Evolutionary conservation across 768 basidiomycete species (phyloP).

Genomic region (Russula dissimulans): DNA sequence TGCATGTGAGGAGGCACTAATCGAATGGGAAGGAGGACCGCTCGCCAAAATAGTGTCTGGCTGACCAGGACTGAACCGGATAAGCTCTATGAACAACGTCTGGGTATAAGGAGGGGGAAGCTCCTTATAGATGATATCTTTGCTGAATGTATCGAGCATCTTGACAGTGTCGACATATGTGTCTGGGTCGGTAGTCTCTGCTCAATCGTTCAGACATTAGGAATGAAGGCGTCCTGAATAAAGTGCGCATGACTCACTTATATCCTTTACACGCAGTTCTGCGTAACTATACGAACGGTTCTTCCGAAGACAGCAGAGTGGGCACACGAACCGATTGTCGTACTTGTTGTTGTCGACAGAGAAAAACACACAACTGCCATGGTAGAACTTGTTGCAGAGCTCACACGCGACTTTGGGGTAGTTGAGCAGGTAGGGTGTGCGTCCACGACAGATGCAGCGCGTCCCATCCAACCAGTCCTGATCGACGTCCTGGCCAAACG

Average conservation of each 20-base stretch:
- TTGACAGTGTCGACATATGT: constrained; percentile 61
- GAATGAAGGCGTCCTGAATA: neutral
- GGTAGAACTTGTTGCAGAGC: constrained; percentile 55
- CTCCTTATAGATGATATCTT: constrained; percentile 59
- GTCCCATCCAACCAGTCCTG: constrained; percentile 66
- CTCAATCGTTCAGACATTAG: constrained; percentile 17
- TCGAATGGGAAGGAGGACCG: constrained; percentile 17
- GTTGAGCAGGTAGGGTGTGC: constrained; percentile 47
- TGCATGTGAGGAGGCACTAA: constrained; percentile 20
- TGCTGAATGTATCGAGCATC: constrained; percentile 70
- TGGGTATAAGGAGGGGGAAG: constrained; percentile 52
- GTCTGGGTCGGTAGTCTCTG: constrained; percentile 42
- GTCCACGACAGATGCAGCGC: constrained; percentile 72
- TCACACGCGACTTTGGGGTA: constrained; percentile 63
- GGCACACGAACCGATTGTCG: constrained; percentile 50
- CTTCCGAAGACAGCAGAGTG: constrained; percentile 70
- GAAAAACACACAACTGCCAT: constrained; percentile 69
- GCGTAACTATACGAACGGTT: constrained; percentile 62
- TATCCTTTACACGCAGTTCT: constrained; percentile 63
- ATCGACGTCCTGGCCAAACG: constrained; percentile 70
- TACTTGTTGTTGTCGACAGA: constrained; percentile 35
- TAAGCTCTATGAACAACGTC: constrained; percentile 68
- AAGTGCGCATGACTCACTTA: constrained; percentile 34
- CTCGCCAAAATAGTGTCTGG: constrained; percentile 32
- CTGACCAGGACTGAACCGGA: constrained; percentile 49